Percentiles rank a stretch among this genome's conserved stretches.
Conservation (phyloP, 2,329 filamentous ascomycete genomes). For the Aspergillus awamori region DNA sequence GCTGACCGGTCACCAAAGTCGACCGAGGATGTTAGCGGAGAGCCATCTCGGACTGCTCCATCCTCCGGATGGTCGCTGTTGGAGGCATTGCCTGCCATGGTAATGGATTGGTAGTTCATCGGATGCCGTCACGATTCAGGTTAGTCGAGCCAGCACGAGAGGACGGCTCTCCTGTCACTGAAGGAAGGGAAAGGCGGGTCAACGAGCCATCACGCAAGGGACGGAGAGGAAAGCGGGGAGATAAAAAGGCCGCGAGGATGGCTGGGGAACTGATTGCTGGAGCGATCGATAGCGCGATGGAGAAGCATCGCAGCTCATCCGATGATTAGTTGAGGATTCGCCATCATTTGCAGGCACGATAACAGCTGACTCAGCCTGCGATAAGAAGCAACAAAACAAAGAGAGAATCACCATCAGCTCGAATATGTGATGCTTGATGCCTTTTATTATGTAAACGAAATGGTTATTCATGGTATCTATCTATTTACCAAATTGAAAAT, state of each 20-base stretch:
- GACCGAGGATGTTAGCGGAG: conserved; percentile 7
- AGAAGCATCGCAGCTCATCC: not conserved
- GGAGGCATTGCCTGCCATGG: conserved; percentile 33
- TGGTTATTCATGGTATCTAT: not conserved
- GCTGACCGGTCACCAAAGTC: conserved; percentile 6
- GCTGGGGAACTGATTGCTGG: not conserved
- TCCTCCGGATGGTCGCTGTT: conserved; percentile 12
- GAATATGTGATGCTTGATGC: too few relatives aligned
- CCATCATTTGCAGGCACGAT: not conserved
- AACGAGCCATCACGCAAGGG: conserved; percentile 6
- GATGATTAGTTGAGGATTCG: not conserved
- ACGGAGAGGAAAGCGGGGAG: not conserved
- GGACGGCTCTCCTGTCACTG: not conserved
- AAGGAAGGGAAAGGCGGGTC: not conserved
- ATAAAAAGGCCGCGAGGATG: conserved; percentile 5
- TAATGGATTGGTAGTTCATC: conserved; percentile 44
- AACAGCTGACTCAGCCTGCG: not conserved
- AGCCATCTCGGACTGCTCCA: conserved; percentile 9
- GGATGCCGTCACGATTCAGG: not conserved
- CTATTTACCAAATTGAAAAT: not conserved
- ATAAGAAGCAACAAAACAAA: not conserved
- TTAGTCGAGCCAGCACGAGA: not conserved
- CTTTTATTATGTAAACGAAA: not conserved
- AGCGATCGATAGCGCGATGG: not conserved
- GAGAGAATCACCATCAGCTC: not conserved